Conservation (phyloP, 1,284 basidiomycete species). For the Neonothopanus nambi region DNA sequence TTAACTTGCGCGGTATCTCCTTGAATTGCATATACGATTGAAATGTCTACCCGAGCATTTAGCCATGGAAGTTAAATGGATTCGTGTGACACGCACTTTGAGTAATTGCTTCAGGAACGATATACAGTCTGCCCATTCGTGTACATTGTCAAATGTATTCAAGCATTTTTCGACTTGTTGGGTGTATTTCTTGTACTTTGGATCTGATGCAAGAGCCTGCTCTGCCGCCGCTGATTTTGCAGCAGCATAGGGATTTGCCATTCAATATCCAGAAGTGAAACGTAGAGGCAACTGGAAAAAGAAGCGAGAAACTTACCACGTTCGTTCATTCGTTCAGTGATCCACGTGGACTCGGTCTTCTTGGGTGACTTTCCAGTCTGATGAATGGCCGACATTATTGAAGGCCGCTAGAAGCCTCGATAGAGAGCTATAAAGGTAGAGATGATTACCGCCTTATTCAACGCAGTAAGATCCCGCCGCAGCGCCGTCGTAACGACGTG, state of each 20-base stretch:
- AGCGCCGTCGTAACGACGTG: conserved; percentile 1
- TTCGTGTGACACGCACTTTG: conserved; percentile 60
- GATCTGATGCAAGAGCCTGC: conserved; percentile 69
- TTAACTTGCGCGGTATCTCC: conserved; percentile 93
- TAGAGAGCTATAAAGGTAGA: background rate
- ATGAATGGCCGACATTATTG: conserved; percentile 18
- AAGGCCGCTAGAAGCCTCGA: background rate
- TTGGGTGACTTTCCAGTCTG: conserved; percentile 16
- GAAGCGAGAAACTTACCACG: conserved; percentile 41
- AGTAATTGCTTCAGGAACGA: conserved; percentile 94
- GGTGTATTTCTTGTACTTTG: conserved; percentile 96
- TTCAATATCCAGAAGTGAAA: conserved; percentile 9
- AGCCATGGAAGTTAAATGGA: background rate
- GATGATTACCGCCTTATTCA: background rate
- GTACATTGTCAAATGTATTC: conserved; percentile 92
- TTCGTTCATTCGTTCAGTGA: conserved; percentile 41
- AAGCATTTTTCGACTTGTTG: conserved; percentile 91
- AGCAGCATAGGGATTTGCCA: conserved; percentile 11
- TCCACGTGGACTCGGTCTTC: conserved; percentile 35
- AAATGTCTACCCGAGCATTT: conserved; percentile 64
- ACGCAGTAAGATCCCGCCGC: background rate
- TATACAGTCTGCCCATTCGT: conserved; percentile 99
- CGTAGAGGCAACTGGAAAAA: conserved; percentile 7
- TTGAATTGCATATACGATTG: conserved; percentile 92
- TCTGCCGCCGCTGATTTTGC: conserved; percentile 39